Evolutionary conservation across 139 green algal genomes (phyloP), one percentile per base, ranked within the genome.

Genomic region (Diplosphaera chodatii): DNA sequence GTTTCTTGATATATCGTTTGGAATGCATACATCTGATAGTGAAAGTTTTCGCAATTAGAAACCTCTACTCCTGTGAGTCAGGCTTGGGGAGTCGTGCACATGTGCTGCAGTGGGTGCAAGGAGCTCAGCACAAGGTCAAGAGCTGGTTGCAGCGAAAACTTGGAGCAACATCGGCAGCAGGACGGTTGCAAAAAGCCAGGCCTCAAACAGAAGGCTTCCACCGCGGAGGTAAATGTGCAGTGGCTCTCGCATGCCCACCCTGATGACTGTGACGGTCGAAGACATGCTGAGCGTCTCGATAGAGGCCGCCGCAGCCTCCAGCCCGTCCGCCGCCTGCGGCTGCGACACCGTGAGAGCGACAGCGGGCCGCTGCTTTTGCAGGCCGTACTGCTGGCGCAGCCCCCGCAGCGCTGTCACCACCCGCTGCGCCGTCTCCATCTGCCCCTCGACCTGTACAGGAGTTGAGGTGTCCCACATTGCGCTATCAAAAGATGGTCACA

Each of bases 211-310:
- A 30, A 5, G 29, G 15, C 29, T n/a, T 22, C 16, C 28, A 67
- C n/a, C 13, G 5, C 27, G n/a, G n/a, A n/a, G n/a, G n/a, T n/a
- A n/a, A n/a, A n/a, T n/a, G n/a, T n/a, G n/a, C n/a, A n/a, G n/a
- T n/a, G n/a, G n/a, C n/a, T n/a, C n/a, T n/a, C n/a, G n/a, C 6
- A 22, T 28, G 13, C 41, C 31, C n/a, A 55, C 29, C 40, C 29
- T 41, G 28, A 82, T 72, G 28, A 80, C n/a, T 27, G 40, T 37
- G 6, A 70, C 64, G 3, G 74, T 78, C 31, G 66, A 81, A 41
- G 69, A 84, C 33, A 55, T 70, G 20, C 70, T 83, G n/a, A 96
- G 75, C 8, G 85, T 91, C 2, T 74, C 77, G 23, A 93, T 76
- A 40, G 91, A 84, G 13, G 25, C 29, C 23, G 69, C 40, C 30